These are phyloP conservation scores for Pistacia atlantica DNA, from an alignment of 345 rosid species.

Conservation along the genomic window DNA sequence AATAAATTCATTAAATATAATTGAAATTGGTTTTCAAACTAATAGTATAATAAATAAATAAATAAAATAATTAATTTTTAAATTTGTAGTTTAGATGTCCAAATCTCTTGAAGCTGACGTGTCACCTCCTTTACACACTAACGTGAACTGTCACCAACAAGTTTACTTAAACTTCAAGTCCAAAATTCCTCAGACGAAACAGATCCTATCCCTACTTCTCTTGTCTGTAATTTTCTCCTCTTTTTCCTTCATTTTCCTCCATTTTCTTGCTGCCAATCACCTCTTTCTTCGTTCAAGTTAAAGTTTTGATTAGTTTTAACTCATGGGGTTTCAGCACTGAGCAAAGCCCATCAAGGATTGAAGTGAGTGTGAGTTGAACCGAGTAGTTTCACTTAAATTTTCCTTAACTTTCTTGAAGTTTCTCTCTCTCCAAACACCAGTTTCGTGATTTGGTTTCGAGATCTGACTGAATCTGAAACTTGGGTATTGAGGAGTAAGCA, in stretches of 20 bases:
- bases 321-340: background rate
- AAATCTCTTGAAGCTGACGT: constrained; percentile 2
- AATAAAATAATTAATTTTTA: background rate
- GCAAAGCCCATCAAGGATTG: constrained; percentile 10
- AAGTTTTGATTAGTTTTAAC: background rate
- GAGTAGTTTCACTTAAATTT: background rate
- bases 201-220: too few species aligned
- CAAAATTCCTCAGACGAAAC: background rate
- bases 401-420: background rate
- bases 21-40: too few species aligned
- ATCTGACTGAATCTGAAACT: constrained; percentile 14
- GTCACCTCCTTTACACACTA: background rate
- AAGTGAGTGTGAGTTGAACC: background rate
- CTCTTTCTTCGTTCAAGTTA: background rate
- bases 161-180: background rate
- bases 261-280: background rate
- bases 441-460: background rate
- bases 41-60: background rate
- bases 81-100: too few species aligned
- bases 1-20: too few species aligned
- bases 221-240: background rate
- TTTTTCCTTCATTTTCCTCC: background rate
- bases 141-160: constrained; percentile 13
- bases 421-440: background rate
- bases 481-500: background rate